phyloP scores from a whole-genome alignment of 192 early-diverging fungal species.

The Podila minutissima region DNA sequence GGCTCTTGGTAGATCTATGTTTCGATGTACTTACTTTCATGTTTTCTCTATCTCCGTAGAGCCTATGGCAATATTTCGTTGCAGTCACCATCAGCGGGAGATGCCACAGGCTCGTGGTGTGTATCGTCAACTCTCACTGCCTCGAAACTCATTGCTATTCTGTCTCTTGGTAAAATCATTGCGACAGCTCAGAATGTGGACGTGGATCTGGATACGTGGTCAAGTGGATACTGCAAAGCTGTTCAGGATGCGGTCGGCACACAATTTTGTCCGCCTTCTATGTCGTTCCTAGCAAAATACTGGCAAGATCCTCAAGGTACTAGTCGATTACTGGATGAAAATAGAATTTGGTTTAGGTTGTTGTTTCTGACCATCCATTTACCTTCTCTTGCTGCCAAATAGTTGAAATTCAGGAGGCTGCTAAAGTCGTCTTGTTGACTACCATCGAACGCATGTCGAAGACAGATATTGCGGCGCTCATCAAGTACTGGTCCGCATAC shows the following conservation, averaged over 20 bases:
- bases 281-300: conserved; percentile 80
- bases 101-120: conserved; percentile 57
- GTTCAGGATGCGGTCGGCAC: conserved; percentile 60
- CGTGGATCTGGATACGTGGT: conserved; percentile 53
- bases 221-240: conserved; percentile 61
- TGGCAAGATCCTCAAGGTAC: conserved; percentile 86
- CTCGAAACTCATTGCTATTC: conserved; percentile 69
- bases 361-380: not conserved
- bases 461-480: conserved; percentile 57
- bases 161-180: conserved; percentile 42
- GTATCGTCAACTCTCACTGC: conserved; percentile 75
- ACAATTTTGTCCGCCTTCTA: conserved; percentile 66
- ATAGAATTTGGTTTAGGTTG: not conserved
- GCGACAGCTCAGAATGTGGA: conserved; percentile 17
- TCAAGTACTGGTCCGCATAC: conserved; percentile 76
- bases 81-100: conserved; percentile 53
- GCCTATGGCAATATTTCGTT: conserved; percentile 75
- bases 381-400: not conserved
- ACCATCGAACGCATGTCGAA: conserved; percentile 61
- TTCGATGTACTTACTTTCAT: not conserved
- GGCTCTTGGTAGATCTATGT: too few species aligned
- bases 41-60: conserved; percentile 35
- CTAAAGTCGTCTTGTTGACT: conserved; percentile 65
- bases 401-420: conserved; percentile 76
- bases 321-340: not conserved